Conservation (phyloP, 2,329 filamentous ascomycete genomes). For the Thermoascus crustaceus region DNA sequence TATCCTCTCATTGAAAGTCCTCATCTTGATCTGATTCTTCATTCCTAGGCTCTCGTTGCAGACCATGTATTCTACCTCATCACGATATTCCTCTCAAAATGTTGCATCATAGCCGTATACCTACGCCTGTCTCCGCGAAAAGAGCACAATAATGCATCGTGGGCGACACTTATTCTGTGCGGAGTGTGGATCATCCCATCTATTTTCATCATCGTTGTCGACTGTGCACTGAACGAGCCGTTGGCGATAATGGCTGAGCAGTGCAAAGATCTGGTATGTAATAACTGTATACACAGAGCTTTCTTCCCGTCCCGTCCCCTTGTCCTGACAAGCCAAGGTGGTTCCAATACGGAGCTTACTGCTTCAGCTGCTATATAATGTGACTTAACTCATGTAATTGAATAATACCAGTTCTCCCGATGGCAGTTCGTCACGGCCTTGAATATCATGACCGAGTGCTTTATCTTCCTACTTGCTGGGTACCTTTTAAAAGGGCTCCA, state of each 20-base stretch:
- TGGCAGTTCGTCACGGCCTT: conserved; percentile 29
- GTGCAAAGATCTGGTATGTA: conserved; percentile 19
- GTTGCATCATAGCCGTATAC: conserved; percentile 34
- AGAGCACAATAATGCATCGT: conserved; percentile 30
- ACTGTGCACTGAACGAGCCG: conserved; percentile 32
- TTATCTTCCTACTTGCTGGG: conserved; percentile 22
- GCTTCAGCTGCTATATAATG: no score
- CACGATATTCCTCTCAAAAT: conserved; percentile 25
- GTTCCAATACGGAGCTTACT: no score
- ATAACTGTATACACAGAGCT: neutral
- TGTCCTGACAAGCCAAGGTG: no score
- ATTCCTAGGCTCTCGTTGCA: conserved; percentile 23
- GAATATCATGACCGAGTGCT: conserved; percentile 29
- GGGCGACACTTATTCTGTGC: conserved; percentile 27
- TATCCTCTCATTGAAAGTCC: no score
- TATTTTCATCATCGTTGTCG: conserved; percentile 32
- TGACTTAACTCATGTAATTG: no score
- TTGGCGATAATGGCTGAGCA: conserved; percentile 23
- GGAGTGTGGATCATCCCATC: conserved; percentile 33
- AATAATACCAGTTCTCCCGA: conserved; percentile 16
- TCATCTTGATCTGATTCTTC: no score
- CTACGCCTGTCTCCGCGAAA: conserved; percentile 39
- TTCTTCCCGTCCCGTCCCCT: neutral
- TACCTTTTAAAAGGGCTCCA: conserved; percentile 23
- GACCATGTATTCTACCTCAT: conserved; percentile 33